A percentile compares a stretch with the other conserved stretches of the same genome.
These are phyloP conservation scores for Dictyostelium brefeldianum DNA, from an alignment of 78 protist genomes.

Conservation along the genomic window DNA sequence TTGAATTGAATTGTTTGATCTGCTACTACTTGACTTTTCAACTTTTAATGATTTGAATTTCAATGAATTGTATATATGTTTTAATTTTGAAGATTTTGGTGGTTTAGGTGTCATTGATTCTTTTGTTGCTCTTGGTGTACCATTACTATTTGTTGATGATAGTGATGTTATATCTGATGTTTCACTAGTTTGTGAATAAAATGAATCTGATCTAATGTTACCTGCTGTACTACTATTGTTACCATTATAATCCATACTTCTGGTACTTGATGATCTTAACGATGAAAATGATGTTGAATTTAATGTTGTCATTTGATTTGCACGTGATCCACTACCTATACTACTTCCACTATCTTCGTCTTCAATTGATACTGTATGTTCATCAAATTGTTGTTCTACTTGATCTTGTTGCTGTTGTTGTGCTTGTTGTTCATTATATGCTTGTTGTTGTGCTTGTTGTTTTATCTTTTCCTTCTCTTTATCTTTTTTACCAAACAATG, in stretches of 20 bases:
- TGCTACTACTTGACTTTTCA: not conserved
- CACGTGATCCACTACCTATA: not conserved
- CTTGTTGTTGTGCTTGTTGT: constrained; percentile 10
- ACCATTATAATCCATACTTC: not conserved
- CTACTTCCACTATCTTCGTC: too few species aligned
- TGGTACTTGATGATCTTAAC: constrained; percentile 18
- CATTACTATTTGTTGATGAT: not conserved
- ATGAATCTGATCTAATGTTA: constrained; percentile 15
- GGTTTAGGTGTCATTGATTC: constrained; percentile 3
- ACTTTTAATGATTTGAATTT: constrained; percentile 19
- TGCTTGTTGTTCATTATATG: constrained; percentile 4
- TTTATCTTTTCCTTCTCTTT: constrained; percentile 20
- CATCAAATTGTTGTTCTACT: not conserved
- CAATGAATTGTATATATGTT: constrained; percentile 51
- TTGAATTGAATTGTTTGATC: constrained; percentile 8
- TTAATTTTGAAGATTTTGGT: constrained; percentile 20
- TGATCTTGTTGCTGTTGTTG: not conserved
- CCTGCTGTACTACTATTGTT: not conserved
- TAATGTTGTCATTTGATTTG: not conserved
- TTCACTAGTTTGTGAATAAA: constrained; percentile 6
- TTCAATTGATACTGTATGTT: not conserved
- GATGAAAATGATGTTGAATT: constrained; percentile 25
- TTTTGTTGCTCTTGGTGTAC: not conserved
- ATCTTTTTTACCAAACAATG: constrained; percentile 3
- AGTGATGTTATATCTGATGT: not conserved